Percentiles rank a stretch among this genome's conserved stretches.
phyloP scores from a whole-genome alignment of 129 eudicot genomes.

The Saussurea involucrata region DNA sequence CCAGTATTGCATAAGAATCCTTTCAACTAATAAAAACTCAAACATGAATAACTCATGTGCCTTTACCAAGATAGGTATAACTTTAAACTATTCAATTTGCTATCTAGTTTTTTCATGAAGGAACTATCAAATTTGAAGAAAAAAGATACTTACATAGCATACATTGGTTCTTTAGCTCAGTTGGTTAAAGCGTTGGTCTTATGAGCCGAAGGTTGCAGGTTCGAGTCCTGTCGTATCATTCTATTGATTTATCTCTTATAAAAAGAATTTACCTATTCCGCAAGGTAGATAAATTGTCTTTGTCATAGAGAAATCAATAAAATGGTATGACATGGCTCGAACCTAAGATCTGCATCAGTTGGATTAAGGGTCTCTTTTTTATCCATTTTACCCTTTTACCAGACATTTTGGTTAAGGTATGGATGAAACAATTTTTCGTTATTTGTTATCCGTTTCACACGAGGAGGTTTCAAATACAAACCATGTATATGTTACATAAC shows the following conservation, averaged over 20 bases:
- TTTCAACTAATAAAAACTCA: too few relatives aligned
- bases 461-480: too few relatives aligned
- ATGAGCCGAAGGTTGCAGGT: constrained; percentile 99
- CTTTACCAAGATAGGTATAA: not conserved
- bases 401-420: not conserved
- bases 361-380: too few relatives aligned
- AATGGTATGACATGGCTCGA: not conserved
- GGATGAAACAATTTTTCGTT: not conserved
- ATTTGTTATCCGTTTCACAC: too few relatives aligned
- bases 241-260: not conserved
- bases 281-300: not conserved
- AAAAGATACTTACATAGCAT: not conserved
- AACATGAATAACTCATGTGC: not conserved
- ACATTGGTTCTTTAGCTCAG: constrained; percentile 58
- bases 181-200: constrained; percentile 99
- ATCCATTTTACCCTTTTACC: too few relatives aligned
- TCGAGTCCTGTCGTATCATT: constrained; percentile 39
- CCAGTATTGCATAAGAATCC: not conserved
- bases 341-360: not conserved
- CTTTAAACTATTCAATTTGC: not conserved
- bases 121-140: not conserved
- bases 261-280: not conserved
- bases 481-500: too few relatives aligned
- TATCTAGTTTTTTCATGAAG: not conserved
- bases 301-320: not conserved